Evolutionary conservation across 805 yeast genomes (phyloP).

Genomic region (Torulaspora franciscae): DNA sequence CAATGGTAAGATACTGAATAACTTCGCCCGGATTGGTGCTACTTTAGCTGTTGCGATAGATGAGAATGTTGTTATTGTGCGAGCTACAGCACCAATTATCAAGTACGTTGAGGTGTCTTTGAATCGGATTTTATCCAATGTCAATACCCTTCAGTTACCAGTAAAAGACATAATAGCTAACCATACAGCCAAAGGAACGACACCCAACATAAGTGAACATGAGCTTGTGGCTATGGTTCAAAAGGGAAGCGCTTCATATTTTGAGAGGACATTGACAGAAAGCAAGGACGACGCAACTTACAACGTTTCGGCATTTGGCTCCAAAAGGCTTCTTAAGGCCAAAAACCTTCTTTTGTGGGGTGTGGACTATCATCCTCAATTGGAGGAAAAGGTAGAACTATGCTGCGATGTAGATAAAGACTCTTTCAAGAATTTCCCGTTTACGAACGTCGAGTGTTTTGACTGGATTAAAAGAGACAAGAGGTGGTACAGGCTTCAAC

Average conservation of each 20-base stretch:
- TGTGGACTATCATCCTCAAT: constrained; percentile 21
- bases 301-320: constrained; percentile 30
- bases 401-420: constrained; percentile 8
- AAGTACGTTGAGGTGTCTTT: constrained; percentile 32
- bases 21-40: constrained; percentile 31
- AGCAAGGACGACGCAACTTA: constrained; percentile 13
- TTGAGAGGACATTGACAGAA: constrained; percentile 14
- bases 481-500: constrained; percentile 27
- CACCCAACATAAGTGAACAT: constrained; percentile 4
- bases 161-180: constrained; percentile 15
- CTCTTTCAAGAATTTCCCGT: constrained; percentile 23
- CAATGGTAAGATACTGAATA: constrained; percentile 33
- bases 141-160: constrained; percentile 17
- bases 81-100: constrained; percentile 23
- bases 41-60: constrained; percentile 27
- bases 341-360: constrained; percentile 28
- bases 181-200: constrained; percentile 16
- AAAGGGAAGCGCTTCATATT: constrained; percentile 22
- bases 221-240: constrained; percentile 22
- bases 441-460: constrained; percentile 24
- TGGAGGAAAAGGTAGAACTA: constrained; percentile 10
- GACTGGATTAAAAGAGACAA: constrained; percentile 28
- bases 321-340: constrained; percentile 26
- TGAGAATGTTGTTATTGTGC: constrained; percentile 27
- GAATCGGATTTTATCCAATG: constrained; percentile 28